Base-by-base conservation (phyloP, 1,284 basidiomycete genomes). In the Amylostereum areolatum region DNA sequence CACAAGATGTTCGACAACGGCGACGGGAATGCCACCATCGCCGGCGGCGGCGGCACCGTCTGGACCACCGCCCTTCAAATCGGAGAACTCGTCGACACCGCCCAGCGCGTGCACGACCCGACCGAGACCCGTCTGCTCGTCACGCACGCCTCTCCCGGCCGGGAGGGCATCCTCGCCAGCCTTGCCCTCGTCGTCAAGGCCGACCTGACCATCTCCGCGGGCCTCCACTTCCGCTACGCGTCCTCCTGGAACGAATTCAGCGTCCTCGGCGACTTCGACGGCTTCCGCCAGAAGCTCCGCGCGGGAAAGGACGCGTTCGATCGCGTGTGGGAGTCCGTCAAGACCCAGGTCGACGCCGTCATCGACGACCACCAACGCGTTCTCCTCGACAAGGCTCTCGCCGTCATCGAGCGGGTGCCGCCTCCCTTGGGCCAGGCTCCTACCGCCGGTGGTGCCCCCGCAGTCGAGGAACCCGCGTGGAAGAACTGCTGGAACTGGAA, bases 401-500 rank as follows among this genome's bases (percentile, higher is more conserved):
- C 81, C 9, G 92, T 97, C 31, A 77, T 92, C 44, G 89, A 92
- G 59, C 79, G 89, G 40, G 71, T 95, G 11, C 91, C 92, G 5
- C 72, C 83, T 3, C 65, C 79, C 1, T 78, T 82, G 37, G 74
- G 78, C 3, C 73, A 77, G 46, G 72, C 75, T 11, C 81, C 79
- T 37, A 74, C 76, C 4, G 77, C 75, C 2, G 74, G 76, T 8
- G 66, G 67, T 24, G 67, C 74, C 3, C 73, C 75, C 27, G 70
- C 74, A 6, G 73, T 75, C 6, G 92, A 94, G 62, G 92, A 94
- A 57, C 82, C 87, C 3, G 82, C 89, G 1, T 97, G 94, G 96
- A 98, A 93, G 70, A 98, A 94, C 66, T 93, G 89, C 61, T 99
- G 96, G 96, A 94, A 98, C 67, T 98, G 94, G 94, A 94, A 96